These are phyloP conservation scores for peach (Prunus persica) DNA, from an alignment of 306 rosid species.

Conservation along the genomic window Prunus_persica_NCBIv2 NC_034015.1:9631001-9631500, in stretches of 20 bases:
- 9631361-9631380: slow-evolving; percentile 77
- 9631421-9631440: neutral
- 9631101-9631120: slow-evolving; percentile 80
- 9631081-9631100: slow-evolving; percentile 71
- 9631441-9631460: too few species aligned
- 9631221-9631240: too few species aligned
- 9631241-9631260: neutral
- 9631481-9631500: too few species aligned
- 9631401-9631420: neutral
- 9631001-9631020: slow-evolving; percentile 7
- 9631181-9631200: too few species aligned
- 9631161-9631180: neutral
- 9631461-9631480: too few species aligned
- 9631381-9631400: neutral
- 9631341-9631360: slow-evolving; percentile 90
- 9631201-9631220: too few species aligned
- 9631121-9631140: slow-evolving; percentile 98
- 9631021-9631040: slow-evolving; percentile 23
- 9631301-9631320: slow-evolving; percentile 96
- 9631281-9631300: slow-evolving; percentile 76
- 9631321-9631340: slow-evolving; percentile 97
- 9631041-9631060: slow-evolving; percentile 95
- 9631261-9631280: slow-evolving; percentile 20
- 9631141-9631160: slow-evolving; percentile 18
- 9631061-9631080: slow-evolving; percentile 99